Base-by-base conservation (phyloP, 2,329 filamentous ascomycete species). In the Aspergillus melleus region DNA sequence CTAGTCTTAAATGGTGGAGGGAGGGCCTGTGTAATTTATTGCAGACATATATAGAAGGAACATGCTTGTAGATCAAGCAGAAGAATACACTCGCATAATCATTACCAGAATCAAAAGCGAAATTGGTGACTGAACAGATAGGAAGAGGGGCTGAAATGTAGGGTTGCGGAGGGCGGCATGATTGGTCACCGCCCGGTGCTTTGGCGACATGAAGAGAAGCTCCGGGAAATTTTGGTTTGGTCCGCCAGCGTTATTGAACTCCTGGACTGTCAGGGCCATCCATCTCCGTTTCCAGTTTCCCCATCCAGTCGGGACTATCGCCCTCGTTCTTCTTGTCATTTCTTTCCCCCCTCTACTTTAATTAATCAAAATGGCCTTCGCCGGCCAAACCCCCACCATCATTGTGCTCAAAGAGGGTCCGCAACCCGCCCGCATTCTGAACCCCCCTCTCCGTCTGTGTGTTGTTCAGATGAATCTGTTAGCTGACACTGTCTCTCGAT, bases 381-480 rank as follows among this genome's bases (percentile, higher is more conserved):
- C 92, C 82, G 93, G 93, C 77, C 94, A 97, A 81, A 95, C 94
- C 76, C 94, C 94, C 78, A 97, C 94, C 71, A 97, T 97, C 78
- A 92, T 98, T 80, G 93, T 98, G 83, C 87, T 98, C 75, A 96
- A 95, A 83, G 94, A 97, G 85, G 93, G 93, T 96, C 76, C 77
- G 89, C 68, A 29, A 62, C 69, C 67, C 71, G 61, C 67, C 64
- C 64, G 56, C 66, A 64, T 62, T 62, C 69, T 67, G 69, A 71
- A 66, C 66, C 66, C 58, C 58, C 55, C 26, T 29, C 26, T 9
- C 57, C 56, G 44, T 61, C 59, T 64, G 57, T 64, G 59, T 63
- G 59, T 60, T 49, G 68, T 59, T 62, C 62, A 66, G 62, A 36
- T 54, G 8, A 54, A 52, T 30, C 59, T 46, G 49, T 52, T 66